A percentile compares a stretch with the other conserved stretches of the same genome.
phyloP scores from a whole-genome alignment of 164 flowering plant species.

The Stephania yunnanensis region DNA sequence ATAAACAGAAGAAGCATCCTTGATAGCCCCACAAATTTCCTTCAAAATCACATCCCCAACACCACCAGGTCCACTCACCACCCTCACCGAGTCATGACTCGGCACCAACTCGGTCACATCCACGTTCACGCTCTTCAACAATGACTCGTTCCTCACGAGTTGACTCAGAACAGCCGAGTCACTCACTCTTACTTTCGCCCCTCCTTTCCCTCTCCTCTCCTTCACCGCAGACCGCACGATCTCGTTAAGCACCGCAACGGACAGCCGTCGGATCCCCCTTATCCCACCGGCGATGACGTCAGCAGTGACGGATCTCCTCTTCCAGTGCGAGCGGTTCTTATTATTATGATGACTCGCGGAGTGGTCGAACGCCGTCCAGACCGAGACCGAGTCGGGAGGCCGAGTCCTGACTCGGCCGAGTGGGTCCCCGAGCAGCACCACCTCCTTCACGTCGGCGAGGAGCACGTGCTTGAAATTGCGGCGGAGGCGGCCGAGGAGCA shows the following conservation, averaged over 20 bases:
- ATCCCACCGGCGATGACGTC: constrained; percentile 59
- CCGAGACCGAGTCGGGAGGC: constrained; percentile 39
- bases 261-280: constrained; percentile 54
- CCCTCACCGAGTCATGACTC: constrained; percentile 21
- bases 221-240: constrained; percentile 46
- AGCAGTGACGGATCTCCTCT: constrained; percentile 23
- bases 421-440: constrained; percentile 49
- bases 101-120: constrained; percentile 30
- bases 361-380: constrained; percentile 10
- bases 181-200: constrained; percentile 18
- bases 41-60: constrained; percentile 28
- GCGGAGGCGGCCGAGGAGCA: constrained; percentile 75
- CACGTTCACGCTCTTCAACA: constrained; percentile 38
- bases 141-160: constrained; percentile 41
- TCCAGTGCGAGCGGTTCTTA: constrained; percentile 10
- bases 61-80: constrained; percentile 11
- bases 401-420: constrained; percentile 46
- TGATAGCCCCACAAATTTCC: constrained; percentile 43
- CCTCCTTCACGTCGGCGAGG: constrained; percentile 45
- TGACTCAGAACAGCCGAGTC: constrained; percentile 61
- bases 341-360: too few relatives aligned
- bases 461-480: constrained; percentile 63
- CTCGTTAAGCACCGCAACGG: constrained; percentile 50
- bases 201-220: constrained; percentile 39
- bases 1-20: constrained; percentile 58